Percentiles rank a stretch among this genome's conserved stretches.
These are phyloP conservation scores for Ceratocystis huliohia DNA, from an alignment of 2,329 filamentous ascomycete species.

Conservation along the genomic window DNA sequence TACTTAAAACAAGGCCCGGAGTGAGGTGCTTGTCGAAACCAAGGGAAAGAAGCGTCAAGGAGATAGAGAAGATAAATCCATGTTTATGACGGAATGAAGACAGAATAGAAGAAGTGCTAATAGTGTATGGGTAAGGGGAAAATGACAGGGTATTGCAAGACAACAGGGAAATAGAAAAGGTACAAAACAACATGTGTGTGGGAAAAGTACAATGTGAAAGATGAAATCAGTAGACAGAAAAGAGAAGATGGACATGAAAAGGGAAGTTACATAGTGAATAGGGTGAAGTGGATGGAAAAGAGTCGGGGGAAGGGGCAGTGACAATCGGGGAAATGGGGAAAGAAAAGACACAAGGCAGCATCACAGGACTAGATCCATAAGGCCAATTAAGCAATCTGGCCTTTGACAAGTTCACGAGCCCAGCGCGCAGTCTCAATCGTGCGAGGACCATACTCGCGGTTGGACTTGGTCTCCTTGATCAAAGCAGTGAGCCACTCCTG, in stretches of 20 bases:
- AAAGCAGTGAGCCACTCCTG: constrained; percentile 80
- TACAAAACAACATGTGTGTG: constrained; percentile 21
- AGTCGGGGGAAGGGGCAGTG: background rate
- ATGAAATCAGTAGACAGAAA: constrained; percentile 29
- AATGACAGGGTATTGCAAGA: constrained; percentile 20
- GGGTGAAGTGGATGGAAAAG: constrained; percentile 8
- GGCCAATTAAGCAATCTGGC: constrained; percentile 45
- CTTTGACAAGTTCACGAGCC: constrained; percentile 95
- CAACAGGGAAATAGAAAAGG: constrained; percentile 22
- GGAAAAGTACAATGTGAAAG: constrained; percentile 25
- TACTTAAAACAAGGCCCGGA: constrained; percentile 8
- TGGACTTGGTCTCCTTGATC: constrained; percentile 83
- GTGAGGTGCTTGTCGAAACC: constrained; percentile 6
- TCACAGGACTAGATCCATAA: background rate
- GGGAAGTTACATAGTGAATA: constrained; percentile 22
- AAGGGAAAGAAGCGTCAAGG: constrained; percentile 22
- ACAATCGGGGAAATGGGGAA: constrained; percentile 10
- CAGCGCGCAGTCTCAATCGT: constrained; percentile 93
- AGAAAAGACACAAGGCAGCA: constrained; percentile 16
- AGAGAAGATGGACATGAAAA: constrained; percentile 22
- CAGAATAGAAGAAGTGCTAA: constrained; percentile 12
- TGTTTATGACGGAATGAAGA: constrained; percentile 11
- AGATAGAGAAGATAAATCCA: constrained; percentile 18
- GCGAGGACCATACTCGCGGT: constrained; percentile 70
- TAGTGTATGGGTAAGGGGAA: constrained; percentile 13